Evolutionary conservation across 2,329 filamentous ascomycete genomes (phyloP).

Genomic region (Aspergillus pseudonomiae): DNA sequence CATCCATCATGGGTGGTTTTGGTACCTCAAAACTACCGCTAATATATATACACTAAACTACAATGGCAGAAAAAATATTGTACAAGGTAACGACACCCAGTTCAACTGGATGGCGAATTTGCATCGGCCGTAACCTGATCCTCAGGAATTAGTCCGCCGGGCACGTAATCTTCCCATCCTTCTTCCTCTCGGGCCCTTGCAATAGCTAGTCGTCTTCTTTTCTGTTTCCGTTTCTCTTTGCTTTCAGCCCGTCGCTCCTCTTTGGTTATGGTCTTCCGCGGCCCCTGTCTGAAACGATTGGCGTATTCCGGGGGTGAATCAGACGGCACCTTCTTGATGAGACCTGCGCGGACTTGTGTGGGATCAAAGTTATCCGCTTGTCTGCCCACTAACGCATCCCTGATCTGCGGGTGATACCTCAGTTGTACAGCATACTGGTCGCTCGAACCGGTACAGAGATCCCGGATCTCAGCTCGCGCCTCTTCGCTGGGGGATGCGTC

Average conservation of each 20-base stretch:
- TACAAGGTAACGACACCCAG: background rate
- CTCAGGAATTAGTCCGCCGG: constrained; percentile 21
- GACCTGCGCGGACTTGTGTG: background rate
- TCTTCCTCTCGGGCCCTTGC: constrained; percentile 22
- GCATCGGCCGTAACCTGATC: constrained; percentile 11
- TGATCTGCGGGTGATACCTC: constrained; percentile 33
- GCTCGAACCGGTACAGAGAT: constrained; percentile 31
- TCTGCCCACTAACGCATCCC: constrained; percentile 12
- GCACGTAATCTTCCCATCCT: constrained; percentile 26
- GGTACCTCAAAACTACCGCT: background rate
- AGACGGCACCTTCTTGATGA: background rate
- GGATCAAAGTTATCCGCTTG: constrained; percentile 4
- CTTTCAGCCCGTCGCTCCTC: constrained; percentile 19
- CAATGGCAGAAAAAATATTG: background rate
- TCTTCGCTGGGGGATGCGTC: constrained; percentile 30
- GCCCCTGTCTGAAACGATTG: constrained; percentile 7
- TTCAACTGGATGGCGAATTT: constrained; percentile 1
- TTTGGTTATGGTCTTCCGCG: constrained; percentile 8
- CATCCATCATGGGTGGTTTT: background rate
- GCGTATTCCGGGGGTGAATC: constrained; percentile 4
- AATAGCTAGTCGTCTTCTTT: constrained; percentile 24
- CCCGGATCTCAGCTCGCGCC: constrained; percentile 31
- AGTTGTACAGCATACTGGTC: constrained; percentile 36
- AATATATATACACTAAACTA: background rate
- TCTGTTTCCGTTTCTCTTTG: constrained; percentile 27